Conservation (phyloP, 2,329 filamentous ascomycete genomes). For the Alternaria angustiovoidea region DNA sequence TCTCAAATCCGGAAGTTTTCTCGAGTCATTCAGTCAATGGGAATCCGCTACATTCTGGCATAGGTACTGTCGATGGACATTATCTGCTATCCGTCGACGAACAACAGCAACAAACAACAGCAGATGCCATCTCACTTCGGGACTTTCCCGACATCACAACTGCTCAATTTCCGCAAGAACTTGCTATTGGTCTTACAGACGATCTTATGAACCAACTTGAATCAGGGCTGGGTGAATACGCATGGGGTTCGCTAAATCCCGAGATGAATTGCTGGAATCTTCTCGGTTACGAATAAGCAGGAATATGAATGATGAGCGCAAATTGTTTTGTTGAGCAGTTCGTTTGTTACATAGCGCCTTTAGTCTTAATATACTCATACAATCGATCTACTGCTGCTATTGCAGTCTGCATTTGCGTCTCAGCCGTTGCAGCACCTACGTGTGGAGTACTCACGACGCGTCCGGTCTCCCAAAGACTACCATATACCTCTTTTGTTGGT, state of each 20-base stretch:
- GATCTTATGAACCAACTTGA: slow-evolving; percentile 36
- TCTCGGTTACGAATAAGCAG: not conserved
- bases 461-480: slow-evolving; percentile 53
- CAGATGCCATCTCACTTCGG: not conserved
- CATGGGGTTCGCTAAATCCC: slow-evolving; percentile 32
- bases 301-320: not conserved
- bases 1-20: not conserved
- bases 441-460: slow-evolving; percentile 62
- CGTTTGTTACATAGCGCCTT: not conserved
- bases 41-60: not conserved
- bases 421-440: slow-evolving; percentile 56
- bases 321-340: not conserved
- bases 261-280: not conserved
- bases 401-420: slow-evolving; percentile 50
- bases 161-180: not conserved
- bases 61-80: not conserved
- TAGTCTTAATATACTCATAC: slow-evolving; percentile 18
- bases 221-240: slow-evolving; percentile 45
- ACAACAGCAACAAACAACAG: not conserved
- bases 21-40: not conserved
- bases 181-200: slow-evolving; percentile 20
- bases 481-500: slow-evolving; percentile 50
- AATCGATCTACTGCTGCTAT: slow-evolving; percentile 46
- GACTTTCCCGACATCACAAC: not conserved
- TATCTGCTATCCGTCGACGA: not conserved